A percentile compares a stretch with the other conserved stretches of the same genome.
Evolutionary conservation across 139 green algal genomes (phyloP).

Genomic region (Tetraselmis striata): DNA sequence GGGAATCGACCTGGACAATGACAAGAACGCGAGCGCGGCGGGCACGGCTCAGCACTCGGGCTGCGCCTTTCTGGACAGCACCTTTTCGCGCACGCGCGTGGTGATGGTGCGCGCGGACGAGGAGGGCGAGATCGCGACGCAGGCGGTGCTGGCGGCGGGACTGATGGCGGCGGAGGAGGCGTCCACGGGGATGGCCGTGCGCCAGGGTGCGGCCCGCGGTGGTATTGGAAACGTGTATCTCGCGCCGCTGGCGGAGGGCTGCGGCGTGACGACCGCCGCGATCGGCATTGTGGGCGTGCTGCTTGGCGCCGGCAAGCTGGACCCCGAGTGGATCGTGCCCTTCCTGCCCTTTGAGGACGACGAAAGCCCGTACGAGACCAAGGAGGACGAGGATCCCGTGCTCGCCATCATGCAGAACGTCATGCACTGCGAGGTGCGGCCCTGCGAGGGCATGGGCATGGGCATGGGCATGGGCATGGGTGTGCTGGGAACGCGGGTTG

Average conservation of each 20-base stretch:
- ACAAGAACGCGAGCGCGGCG: constrained; percentile 45
- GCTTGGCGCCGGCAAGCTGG: background rate
- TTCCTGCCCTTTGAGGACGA: background rate
- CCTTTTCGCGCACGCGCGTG: background rate
- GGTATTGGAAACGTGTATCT: background rate
- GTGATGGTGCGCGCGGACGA: background rate
- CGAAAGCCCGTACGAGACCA: background rate
- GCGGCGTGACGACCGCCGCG: background rate
- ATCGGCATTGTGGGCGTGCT: background rate
- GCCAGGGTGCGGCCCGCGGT: background rate
- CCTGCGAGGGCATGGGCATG: too few relatives aligned
- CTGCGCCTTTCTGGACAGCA: background rate
- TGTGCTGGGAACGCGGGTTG: too few relatives aligned
- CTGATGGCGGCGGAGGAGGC: background rate
- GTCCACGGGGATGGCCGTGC: background rate
- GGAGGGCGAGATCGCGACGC: background rate
- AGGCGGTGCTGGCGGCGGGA: background rate
- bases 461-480: too few relatives aligned
- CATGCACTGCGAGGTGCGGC: background rate
- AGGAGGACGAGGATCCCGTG: background rate
- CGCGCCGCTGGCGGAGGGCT: background rate
- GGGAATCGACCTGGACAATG: constrained; percentile 60
- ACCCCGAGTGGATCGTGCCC: background rate
- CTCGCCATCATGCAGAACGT: background rate
- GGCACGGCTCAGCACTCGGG: background rate